Evolutionary conservation across 2,329 filamentous ascomycete genomes (phyloP), one percentile per base, ranked within the genome.

Genomic region (Aspergillus uvarum): DNA sequence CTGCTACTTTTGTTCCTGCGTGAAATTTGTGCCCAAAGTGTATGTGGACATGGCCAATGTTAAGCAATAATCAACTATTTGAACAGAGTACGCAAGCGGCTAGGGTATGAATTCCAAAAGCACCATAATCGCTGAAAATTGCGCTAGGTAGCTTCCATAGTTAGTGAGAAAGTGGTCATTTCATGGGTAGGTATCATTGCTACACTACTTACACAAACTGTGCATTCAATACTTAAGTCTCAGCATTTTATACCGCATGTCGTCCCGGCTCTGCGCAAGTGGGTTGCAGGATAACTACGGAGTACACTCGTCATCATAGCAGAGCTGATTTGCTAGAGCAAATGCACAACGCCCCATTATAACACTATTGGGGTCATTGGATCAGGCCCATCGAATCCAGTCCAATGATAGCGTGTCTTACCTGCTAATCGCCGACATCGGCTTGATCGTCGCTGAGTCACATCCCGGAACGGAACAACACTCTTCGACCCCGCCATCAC

Each of bases 391-490:
- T n/a, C 12, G 21, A 19, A 44, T 19, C 16, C 10, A 31, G 21
- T 38, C 44, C n/a, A 38, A 16, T n/a, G 31, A 29, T 38, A 44
- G 38, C 16, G 38, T 44, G n/a, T 44, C n/a, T 19, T 16, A 44
- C 12, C 22, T 24, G 5, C 35, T 32, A 54, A 51, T 11, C 26
- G 52, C 66, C 66, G 66, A 67, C 47, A 65, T 66, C 65, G 65
- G 66, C 6, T 54, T 26, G 31, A n/a, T 21, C 32, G 31, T 35
- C 19, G 63, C 59, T 69, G 64, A 68, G 62, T 69, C 67, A 68
- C 50, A 56, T 8, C 62, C 61, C 70, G 71, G 72, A 68, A 64
- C 71, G 72, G 72, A 73, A 68, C 59, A 73, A 74, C 67, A 51
- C 51, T 29, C n/a, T 38, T 47, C 32, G 42, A 57, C 66, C 68